Base-by-base conservation (phyloP, 1,284 basidiomycete species). In the Pascua guehoae region DNA sequence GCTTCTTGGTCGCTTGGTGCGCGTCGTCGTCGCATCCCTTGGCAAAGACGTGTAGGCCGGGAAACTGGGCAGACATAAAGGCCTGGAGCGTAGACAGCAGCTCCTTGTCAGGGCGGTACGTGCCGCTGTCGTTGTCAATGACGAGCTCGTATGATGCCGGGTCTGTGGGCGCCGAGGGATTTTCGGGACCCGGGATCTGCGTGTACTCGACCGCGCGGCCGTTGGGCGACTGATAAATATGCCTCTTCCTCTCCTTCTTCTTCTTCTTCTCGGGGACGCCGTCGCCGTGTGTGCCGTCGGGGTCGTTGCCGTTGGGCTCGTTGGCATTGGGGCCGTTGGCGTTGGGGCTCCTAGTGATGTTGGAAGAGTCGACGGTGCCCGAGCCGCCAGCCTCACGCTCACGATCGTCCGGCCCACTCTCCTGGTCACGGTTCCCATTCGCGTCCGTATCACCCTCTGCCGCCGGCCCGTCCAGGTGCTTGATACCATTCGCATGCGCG, bases 51-150 rank as follows among this genome's bases (percentile, higher is more conserved):
- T 69, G 74, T 56, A 89, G 79, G 4, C 85, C 85, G 14, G 82
- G 79, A 68, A 90, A 88, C 69, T 90, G 89, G 64, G 81, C 80
- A 73, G 86, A 60, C 38, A 82, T 69, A 40, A 71, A 81, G 45
- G 69, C 62, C 44, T 74, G 66, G 32, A 82, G 66, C 1, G 73
- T 55, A 8, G 80, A 79, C 12, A 81, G 67, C 18, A 80, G 69
- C 32, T 78, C 70, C 41, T 68, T 72, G 49, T 75, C 68, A 2
- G 81, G 81, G n/a, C 80, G 75, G 66, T 82, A 82, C 8, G 81
- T 82, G 8, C 81, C 81, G 46, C 75, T 78, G 66, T 81, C 79
- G 62, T 82, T 81, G 71, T 82, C 81, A 62, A 82, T 81, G 46
- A 82, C 73, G 38, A 82, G 76, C 71, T 82, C 81, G 69, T 81